These are phyloP conservation scores for Penicillium sp. DNA, from an alignment of 2,329 filamentous ascomycete genomes.

Conservation along the genomic window DNA sequence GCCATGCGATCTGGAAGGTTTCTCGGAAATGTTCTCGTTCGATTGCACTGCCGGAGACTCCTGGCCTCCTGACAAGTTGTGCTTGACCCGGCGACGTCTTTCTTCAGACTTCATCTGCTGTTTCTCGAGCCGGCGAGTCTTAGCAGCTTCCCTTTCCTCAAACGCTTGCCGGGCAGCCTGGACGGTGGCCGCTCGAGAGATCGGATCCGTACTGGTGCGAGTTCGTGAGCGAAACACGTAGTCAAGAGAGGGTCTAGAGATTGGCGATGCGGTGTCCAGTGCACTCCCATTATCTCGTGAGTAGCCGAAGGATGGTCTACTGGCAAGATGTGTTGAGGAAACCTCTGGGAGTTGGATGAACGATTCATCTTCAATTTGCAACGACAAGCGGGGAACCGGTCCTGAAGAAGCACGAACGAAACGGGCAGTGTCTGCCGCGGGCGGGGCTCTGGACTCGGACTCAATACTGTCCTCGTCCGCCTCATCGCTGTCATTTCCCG, in stretches of 20 bases:
- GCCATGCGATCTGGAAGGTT: background rate
- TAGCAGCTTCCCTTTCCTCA: conserved; percentile 59
- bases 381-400: conserved; percentile 31
- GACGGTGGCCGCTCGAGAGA: conserved; percentile 56
- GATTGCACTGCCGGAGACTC: conserved; percentile 11
- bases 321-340: conserved; percentile 52
- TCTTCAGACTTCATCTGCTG: conserved; percentile 51
- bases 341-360: conserved; percentile 50
- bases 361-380: conserved; percentile 42
- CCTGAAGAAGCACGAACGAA: conserved; percentile 35
- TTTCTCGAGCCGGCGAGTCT: conserved; percentile 55
- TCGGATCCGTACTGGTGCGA: conserved; percentile 52
- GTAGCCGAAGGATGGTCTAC: conserved; percentile 48
- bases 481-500: conserved; percentile 47
- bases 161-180: conserved; percentile 58
- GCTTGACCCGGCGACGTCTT: conserved; percentile 47
- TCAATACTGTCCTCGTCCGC: conserved; percentile 47
- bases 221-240: conserved; percentile 54
- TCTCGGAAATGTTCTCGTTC: conserved; percentile 17
- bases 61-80: conserved; percentile 16
- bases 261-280: conserved; percentile 52
- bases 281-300: conserved; percentile 52
- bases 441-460: conserved; percentile 33
- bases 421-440: conserved; percentile 27
- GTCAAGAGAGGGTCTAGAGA: conserved; percentile 58